Conservation (phyloP, 352 stramenopile species). For the Blastocystis sp. region DNA sequence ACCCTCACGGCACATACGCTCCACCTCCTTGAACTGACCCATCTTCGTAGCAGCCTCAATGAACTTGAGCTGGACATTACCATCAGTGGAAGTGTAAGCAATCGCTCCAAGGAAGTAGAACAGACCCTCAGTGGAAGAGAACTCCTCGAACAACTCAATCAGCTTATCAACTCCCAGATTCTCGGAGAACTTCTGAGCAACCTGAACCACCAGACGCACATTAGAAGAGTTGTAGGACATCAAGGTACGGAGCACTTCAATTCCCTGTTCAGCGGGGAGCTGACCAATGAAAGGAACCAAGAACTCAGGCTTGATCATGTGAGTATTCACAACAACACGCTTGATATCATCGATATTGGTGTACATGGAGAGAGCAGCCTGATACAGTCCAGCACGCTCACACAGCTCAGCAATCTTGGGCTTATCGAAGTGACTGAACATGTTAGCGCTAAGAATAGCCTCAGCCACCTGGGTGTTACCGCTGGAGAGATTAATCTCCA, state of each 20-base stretch:
- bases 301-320: constrained; percentile 87
- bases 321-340: constrained; percentile 81
- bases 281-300: constrained; percentile 97
- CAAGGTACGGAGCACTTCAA: constrained; percentile 94
- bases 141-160: constrained; percentile 96
- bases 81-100: constrained; percentile 91
- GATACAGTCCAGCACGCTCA: constrained; percentile 92
- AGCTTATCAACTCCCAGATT: constrained; percentile 87
- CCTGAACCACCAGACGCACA: constrained; percentile 96
- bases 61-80: constrained; percentile 99
- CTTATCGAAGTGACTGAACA: constrained; percentile 97
- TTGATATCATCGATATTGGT: constrained; percentile 94
- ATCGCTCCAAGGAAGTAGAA: constrained; percentile 99
- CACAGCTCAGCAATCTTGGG: constrained; percentile 91
- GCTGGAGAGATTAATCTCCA: constrained; percentile 99
- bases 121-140: constrained; percentile 90
- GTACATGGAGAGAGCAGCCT: constrained; percentile 96
- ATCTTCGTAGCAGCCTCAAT: constrained; percentile 98
- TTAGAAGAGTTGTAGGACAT: constrained; percentile 94
- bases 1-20: constrained; percentile 97
- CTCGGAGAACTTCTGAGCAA: constrained; percentile 85
- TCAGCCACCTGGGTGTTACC: constrained; percentile 95
- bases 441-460: constrained; percentile 95
- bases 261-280: constrained; percentile 88
- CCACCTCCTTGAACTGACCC: constrained; percentile 98